Conservation (phyloP, 306 rosid genomes). For the Pterocarpus macrocarpus region DNA sequence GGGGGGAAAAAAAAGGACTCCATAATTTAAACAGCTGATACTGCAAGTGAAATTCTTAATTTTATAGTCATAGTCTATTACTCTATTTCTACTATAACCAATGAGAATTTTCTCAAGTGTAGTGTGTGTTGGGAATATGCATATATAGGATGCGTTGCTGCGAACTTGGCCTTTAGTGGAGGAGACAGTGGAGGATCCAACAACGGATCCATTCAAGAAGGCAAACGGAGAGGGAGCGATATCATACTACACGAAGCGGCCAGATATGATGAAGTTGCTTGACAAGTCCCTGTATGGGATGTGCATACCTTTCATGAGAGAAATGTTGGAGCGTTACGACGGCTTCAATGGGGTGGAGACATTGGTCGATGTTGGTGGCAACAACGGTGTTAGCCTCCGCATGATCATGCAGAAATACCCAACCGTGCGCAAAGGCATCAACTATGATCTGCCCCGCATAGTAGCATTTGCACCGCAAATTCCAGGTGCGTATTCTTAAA, state of each 20-base stretch:
- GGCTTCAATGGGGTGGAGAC: conserved; percentile 68
- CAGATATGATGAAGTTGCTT: conserved; percentile 63
- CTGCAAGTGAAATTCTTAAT: no score
- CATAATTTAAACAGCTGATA: no score
- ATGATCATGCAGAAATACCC: conserved; percentile 70
- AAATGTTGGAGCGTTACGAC: conserved; percentile 63
- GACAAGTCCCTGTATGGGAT: conserved; percentile 62
- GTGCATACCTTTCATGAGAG: conserved; percentile 70
- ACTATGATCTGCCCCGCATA: conserved; percentile 74
- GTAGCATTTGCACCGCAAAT: conserved; percentile 66
- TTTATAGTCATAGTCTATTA: no score
- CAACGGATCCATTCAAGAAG: conserved; percentile 68
- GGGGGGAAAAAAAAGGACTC: no score
- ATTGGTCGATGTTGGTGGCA: conserved; percentile 86
- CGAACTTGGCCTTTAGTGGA: conserved; percentile 76
- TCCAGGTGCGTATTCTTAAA: conserved; percentile 44
- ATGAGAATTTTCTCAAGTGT: no score
- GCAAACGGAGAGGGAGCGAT: conserved; percentile 66
- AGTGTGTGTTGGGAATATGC: neutral
- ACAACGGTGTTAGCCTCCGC: conserved; percentile 68
- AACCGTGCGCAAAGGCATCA: conserved; percentile 59
- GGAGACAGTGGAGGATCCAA: conserved; percentile 76
- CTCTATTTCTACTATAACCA: no score
- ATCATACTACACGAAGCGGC: conserved; percentile 62
- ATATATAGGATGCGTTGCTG: conserved; percentile 67